Evolutionary conservation across 2,329 filamentous ascomycete species (phyloP).

Genomic region (Colletotrichum tropicale): DNA sequence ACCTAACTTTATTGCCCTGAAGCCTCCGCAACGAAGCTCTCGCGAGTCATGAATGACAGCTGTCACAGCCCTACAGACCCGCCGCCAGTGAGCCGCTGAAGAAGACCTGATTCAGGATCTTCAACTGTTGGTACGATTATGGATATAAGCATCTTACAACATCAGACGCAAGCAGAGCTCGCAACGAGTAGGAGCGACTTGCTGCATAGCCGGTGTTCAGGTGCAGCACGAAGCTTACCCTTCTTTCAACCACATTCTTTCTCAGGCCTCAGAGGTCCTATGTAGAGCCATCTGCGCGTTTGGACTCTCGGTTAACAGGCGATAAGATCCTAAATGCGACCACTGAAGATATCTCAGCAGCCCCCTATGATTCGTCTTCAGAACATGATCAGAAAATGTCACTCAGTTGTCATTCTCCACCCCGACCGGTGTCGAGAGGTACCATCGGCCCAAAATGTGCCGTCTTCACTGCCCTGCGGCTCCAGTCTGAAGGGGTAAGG

Average conservation of each 20-base stretch:
- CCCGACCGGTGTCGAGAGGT: background rate
- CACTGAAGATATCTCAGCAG: background rate
- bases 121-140: background rate
- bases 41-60: background rate
- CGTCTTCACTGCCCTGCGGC: background rate
- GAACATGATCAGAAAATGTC: background rate
- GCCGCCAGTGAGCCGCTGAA: background rate
- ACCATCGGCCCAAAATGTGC: background rate
- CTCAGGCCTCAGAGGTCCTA: background rate
- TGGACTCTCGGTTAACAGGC: background rate
- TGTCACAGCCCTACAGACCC: conserved; percentile 4
- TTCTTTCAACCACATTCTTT: background rate
- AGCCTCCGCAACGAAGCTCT: background rate
- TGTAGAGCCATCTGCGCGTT: background rate
- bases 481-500: background rate
- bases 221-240: background rate
- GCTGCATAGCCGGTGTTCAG: background rate
- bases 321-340: background rate
- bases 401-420: background rate
- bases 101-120: background rate
- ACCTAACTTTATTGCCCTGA: background rate
- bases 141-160: background rate
- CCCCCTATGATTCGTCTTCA: background rate
- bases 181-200: background rate
- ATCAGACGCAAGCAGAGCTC: background rate